phyloP scores from a whole-genome alignment of 2,329 filamentous ascomycete genomes.

The Dactylellina haptotyla region DNA sequence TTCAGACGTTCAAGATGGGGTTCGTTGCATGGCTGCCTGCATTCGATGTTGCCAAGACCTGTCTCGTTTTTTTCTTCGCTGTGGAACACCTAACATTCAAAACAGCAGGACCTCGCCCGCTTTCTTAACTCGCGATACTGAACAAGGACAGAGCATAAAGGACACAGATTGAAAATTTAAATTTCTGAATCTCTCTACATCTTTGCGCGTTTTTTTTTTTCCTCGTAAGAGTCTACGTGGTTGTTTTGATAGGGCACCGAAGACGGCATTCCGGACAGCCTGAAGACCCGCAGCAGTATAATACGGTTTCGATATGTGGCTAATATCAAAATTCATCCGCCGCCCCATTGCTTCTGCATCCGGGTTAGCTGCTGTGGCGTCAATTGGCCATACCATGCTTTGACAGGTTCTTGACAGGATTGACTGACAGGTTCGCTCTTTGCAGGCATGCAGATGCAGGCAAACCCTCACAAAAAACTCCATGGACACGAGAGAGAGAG shows the following conservation, averaged over 20 bases:
- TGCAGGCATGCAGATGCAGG: background rate
- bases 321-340: constrained; percentile 45
- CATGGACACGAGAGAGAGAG: no score
- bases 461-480: background rate
- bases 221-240: constrained; percentile 21
- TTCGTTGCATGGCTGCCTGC: constrained; percentile 1
- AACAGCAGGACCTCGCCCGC: constrained; percentile 1
- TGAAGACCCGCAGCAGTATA: constrained; percentile 11
- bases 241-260: constrained; percentile 18
- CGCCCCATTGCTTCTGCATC: no score
- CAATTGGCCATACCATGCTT: background rate
- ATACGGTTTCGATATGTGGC: constrained; percentile 15
- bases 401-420: no score
- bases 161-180: background rate
- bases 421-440: background rate
- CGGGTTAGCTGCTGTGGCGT: constrained; percentile 32
- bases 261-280: constrained; percentile 20
- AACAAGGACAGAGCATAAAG: background rate
- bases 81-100: constrained; percentile 1
- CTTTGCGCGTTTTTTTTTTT: no score
- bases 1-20: constrained; percentile 23
- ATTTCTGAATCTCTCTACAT: background rate
- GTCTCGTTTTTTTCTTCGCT: constrained; percentile 11
- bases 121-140: background rate
- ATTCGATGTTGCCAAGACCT: constrained; percentile 31